phyloP scores from a whole-genome alignment of 352 stramenopile genomes.

The Phytophthora agathidicida region DNA sequence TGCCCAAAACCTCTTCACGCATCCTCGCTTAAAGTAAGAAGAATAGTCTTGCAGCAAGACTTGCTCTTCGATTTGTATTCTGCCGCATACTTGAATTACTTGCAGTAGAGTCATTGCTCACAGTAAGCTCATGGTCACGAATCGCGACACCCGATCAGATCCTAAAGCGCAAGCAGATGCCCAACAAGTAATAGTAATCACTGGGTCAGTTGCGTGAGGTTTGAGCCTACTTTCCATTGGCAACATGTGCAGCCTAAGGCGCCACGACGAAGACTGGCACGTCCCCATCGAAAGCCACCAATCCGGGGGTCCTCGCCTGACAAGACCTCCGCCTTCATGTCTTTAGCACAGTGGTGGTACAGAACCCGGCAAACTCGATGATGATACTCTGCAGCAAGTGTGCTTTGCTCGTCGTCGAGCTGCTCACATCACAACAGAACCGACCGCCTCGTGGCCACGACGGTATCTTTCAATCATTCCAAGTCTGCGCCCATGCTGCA shows the following conservation, averaged over 20 bases:
- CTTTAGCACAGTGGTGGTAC: slow-evolving; percentile 4
- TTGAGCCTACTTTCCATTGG: too few relatives aligned
- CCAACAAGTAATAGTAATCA: too few relatives aligned
- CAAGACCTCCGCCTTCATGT: slow-evolving; percentile 4
- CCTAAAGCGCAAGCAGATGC: too few relatives aligned
- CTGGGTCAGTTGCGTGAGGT: too few relatives aligned
- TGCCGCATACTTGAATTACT: too few relatives aligned
- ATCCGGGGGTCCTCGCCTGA: neutral
- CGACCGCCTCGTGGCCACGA: slow-evolving; percentile 2
- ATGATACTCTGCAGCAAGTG: slow-evolving; percentile 3
- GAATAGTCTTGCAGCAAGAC: too few relatives aligned
- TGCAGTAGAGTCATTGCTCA: too few relatives aligned
- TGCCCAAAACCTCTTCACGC: slow-evolving; percentile 21
- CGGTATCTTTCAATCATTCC: neutral
- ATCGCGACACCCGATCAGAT: too few relatives aligned
- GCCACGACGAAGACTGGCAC: too few relatives aligned
- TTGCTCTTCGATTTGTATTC: too few relatives aligned
- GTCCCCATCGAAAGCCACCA: neutral
- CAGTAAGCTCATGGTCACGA: too few relatives aligned
- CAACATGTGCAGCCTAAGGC: too few relatives aligned
- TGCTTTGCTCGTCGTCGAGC: slow-evolving; percentile 8
- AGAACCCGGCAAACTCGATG: neutral
- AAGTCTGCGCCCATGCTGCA: slow-evolving; percentile 21
- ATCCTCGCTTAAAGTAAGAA: slow-evolving; percentile 38
- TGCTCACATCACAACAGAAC: slow-evolving; percentile 15